Evolutionary conservation across 2,329 filamentous ascomycete genomes (phyloP).

Genomic region (Pseudogymnoascus sp.): DNA sequence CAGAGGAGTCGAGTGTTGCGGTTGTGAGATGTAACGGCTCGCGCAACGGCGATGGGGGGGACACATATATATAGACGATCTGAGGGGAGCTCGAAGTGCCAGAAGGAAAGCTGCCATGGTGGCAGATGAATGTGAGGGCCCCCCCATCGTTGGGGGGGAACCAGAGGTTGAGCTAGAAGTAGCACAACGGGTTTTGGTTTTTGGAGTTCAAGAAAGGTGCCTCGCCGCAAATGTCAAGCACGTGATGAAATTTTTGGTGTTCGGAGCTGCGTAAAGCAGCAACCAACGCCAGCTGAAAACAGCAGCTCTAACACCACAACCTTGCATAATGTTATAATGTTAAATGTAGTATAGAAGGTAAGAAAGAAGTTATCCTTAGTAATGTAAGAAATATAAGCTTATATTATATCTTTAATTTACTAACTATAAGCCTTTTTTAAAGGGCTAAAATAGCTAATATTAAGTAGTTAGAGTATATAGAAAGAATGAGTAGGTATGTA

Average conservation of each 20-base stretch:
- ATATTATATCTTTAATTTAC: too few relatives aligned
- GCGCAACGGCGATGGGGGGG: background rate
- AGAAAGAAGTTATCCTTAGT: too few relatives aligned
- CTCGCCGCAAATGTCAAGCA: background rate
- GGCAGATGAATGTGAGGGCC: background rate
- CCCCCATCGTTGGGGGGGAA: background rate
- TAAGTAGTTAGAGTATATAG: too few relatives aligned
- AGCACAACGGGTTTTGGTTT: conserved; percentile 5
- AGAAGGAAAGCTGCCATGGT: conserved; percentile 1
- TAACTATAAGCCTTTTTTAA: too few relatives aligned
- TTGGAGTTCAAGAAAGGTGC: background rate
- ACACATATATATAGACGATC: conserved; percentile 5
- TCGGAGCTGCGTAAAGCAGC: conserved; percentile 3
- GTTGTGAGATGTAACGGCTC: too few relatives aligned
- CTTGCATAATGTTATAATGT: too few relatives aligned
- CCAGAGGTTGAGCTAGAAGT: too few relatives aligned
- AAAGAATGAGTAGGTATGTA: too few relatives aligned
- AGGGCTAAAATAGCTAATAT: too few relatives aligned
- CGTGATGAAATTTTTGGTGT: background rate
- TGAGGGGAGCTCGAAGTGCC: conserved; percentile 3
- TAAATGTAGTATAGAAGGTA: too few relatives aligned
- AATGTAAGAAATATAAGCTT: too few relatives aligned
- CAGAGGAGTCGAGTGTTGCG: background rate
- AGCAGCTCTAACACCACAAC: too few relatives aligned
- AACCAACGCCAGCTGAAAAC: background rate